A percentile compares a stretch with the other conserved stretches of the same genome.
These are phyloP conservation scores for Fraxinus dipetala DNA, from an alignment of 305 asterid genomes.

Conservation along the genomic window DNA sequence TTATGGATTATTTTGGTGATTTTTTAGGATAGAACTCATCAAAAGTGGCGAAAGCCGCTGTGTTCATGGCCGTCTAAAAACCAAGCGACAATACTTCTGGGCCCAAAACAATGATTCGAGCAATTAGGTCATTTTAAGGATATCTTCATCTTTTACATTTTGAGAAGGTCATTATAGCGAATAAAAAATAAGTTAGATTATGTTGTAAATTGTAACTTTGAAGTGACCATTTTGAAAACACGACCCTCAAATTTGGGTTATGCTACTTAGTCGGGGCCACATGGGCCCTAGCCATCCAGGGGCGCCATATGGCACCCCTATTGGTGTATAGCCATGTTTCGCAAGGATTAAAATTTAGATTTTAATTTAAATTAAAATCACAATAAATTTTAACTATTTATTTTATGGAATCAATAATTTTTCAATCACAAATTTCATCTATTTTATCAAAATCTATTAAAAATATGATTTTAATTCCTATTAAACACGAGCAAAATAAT, in stretches of 20 bases:
- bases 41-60: background rate
- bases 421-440: background rate
- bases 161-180: background rate
- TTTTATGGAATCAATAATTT: background rate
- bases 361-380: background rate
- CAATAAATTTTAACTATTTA: background rate
- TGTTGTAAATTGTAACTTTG: background rate
- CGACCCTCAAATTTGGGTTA: background rate
- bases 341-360: background rate
- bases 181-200: too few species aligned
- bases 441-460: background rate
- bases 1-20: background rate
- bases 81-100: background rate
- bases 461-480: background rate
- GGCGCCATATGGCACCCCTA: background rate
- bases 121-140: background rate
- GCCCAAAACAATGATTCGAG: background rate
- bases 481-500: background rate
- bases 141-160: background rate
- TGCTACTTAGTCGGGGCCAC: background rate
- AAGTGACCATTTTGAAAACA: background rate
- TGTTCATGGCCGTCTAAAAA: background rate
- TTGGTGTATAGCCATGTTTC: background rate
- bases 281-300: background rate
- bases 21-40: background rate